Evolutionary conservation across 768 basidiomycete genomes (phyloP), one percentile per base, ranked within the genome.

Genomic region (Tephrocybe rancida): DNA sequence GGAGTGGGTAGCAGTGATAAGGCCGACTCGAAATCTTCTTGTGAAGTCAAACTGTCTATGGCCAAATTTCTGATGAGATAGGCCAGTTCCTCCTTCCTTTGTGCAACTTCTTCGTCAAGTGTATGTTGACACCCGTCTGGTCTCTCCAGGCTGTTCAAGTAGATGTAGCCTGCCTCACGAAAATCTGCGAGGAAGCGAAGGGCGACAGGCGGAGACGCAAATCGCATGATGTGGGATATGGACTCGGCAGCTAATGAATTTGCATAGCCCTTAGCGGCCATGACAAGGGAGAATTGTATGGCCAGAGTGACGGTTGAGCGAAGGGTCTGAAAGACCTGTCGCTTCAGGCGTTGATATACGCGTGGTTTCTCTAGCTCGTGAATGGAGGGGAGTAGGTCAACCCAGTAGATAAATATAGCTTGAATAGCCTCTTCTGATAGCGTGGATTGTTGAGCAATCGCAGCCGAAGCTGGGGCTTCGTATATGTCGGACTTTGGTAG

Each of bases 1-100:
- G 70, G 70, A 10, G 67, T 59, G 4, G 75, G 76, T n/a, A 83
- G 60, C 38, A 85, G 64, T n/a, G 58, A 44, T n/a, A 83, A 30
- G 3, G 84, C 83, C 18, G 70, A 70, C 0, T 72, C 64, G 1
- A 72, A 48, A 26, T 74, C 70, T 14, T 74, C 72, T 3, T 69
- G 64, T 13, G 66, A 57, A 7, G 74, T 74, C 18, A 82, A 70
- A 9, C 64, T 69, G 43, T 73, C 69, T 19, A 87, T 64, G 2
- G 76, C 76, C n/a, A 11, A 70, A 39, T n/a, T 66, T 64, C 30
- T 74, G 67, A 79, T 48, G 50, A 58, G 26, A 45, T 57, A 50
- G 37, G 54, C 47, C 50, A 65, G 52, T 43, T 54, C 57, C 26
- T 43, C 44, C 29, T 27, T 38, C 18, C 41, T 54, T 27, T 18